These are phyloP conservation scores for Colletotrichum spaethianum DNA, from an alignment of 2,329 filamentous ascomycete genomes.

Conservation along the genomic window DNA sequence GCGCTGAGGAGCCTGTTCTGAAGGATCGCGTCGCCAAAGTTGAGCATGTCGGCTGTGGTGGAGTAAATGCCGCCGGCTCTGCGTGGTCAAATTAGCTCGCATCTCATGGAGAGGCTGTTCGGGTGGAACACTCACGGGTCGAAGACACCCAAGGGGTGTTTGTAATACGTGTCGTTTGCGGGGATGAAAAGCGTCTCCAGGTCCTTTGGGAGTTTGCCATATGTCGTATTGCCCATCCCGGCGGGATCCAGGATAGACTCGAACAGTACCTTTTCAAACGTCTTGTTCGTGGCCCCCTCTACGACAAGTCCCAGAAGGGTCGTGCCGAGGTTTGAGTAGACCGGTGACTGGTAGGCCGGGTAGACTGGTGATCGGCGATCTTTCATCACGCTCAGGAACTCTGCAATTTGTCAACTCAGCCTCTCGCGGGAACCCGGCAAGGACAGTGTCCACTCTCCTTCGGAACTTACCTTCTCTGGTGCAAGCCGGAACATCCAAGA, in stretches of 20 bases:
- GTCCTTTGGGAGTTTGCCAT: slow-evolving; percentile 49
- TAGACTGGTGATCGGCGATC: slow-evolving; percentile 55
- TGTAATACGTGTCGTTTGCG: slow-evolving; percentile 51
- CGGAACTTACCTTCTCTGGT: slow-evolving; percentile 44
- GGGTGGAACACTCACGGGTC: slow-evolving; percentile 49
- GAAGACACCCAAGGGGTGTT: slow-evolving; percentile 51
- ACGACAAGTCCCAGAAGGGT: slow-evolving; percentile 61
- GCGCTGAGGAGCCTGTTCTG: slow-evolving; percentile 57
- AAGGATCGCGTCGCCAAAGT: slow-evolving; percentile 59
- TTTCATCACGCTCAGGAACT: slow-evolving; percentile 48
- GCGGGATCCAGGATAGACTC: slow-evolving; percentile 58
- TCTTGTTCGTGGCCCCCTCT: slow-evolving; percentile 58
- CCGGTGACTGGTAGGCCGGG: slow-evolving; percentile 58
- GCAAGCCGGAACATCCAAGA: slow-evolving; percentile 51
- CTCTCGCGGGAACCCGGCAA: background rate
- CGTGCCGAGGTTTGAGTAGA: slow-evolving; percentile 65
- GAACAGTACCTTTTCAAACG: slow-evolving; percentile 56
- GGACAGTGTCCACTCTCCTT: background rate
- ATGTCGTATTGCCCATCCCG: slow-evolving; percentile 57
- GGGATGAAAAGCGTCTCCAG: slow-evolving; percentile 54
- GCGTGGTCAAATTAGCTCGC: background rate
- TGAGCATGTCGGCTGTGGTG: slow-evolving; percentile 57
- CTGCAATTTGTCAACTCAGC: slow-evolving; percentile 8
- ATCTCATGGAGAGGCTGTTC: background rate
- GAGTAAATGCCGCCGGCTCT: slow-evolving; percentile 59